Evolutionary conservation across 805 yeast genomes (phyloP).

Genomic region (Kodamaea leandrae): DNA sequence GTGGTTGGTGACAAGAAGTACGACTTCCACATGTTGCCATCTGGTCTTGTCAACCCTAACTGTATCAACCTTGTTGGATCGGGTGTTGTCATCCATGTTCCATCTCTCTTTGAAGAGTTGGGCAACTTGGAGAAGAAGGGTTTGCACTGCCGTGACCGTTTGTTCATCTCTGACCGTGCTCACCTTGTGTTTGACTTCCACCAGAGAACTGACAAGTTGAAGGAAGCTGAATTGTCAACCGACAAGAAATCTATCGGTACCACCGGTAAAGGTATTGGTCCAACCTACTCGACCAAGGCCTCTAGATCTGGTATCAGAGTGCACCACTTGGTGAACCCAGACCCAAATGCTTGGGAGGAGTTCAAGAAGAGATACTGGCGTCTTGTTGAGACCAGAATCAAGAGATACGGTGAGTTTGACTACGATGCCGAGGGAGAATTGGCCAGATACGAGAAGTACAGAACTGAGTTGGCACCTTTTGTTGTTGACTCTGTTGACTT

Average conservation of each 20-base stretch:
- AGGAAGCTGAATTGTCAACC: constrained; percentile 83
- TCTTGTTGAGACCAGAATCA: constrained; percentile 73
- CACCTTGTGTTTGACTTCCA: constrained; percentile 97
- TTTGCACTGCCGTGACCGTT: constrained; percentile 66
- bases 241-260: constrained; percentile 91
- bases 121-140: constrained; percentile 81
- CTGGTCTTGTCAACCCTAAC: constrained; percentile 93
- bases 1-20: constrained; percentile 86
- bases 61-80: constrained; percentile 90
- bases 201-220: constrained; percentile 92
- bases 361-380: constrained; percentile 76
- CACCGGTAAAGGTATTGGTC: constrained; percentile 98
- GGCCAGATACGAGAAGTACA: constrained; percentile 68
- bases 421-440: constrained; percentile 82
- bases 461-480: constrained; percentile 76
- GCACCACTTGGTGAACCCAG: constrained; percentile 89
- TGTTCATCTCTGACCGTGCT: constrained; percentile 89
- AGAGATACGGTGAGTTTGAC: constrained; percentile 91
- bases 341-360: constrained; percentile 90
- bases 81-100: constrained; percentile 95
- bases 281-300: constrained; percentile 95
- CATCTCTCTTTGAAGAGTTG: constrained; percentile 87
- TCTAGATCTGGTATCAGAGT: constrained; percentile 96
- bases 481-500: constrained; percentile 90
- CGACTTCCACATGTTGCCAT: constrained; percentile 98